phyloP scores from a whole-genome alignment of 208 protist species.

The Wallacemonas sp. region DNA sequence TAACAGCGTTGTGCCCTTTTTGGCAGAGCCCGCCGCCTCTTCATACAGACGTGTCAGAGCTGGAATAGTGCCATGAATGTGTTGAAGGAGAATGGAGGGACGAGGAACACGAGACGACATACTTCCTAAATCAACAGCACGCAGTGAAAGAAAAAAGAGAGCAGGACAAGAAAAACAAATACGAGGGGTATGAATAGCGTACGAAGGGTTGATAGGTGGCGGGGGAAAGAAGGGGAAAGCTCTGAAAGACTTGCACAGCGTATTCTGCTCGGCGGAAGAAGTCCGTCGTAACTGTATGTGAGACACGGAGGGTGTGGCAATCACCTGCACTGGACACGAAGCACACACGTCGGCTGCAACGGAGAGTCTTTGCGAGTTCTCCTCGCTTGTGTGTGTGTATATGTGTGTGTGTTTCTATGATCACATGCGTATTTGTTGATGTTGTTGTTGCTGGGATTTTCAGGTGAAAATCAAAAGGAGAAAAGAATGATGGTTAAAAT shows the following conservation, averaged over 20 bases:
- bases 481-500: no score
- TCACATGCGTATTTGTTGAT: background rate
- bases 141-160: background rate
- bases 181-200: no score
- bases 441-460: background rate
- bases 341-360: no score
- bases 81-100: constrained; percentile 55
- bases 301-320: no score
- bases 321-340: no score
- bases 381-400: background rate
- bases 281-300: no score
- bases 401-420: background rate
- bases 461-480: background rate
- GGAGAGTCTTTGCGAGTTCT: no score
- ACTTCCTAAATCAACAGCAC: background rate
- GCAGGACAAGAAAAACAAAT: no score
- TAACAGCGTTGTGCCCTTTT: background rate
- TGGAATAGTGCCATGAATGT: constrained; percentile 61
- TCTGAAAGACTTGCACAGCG: no score
- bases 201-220: no score
- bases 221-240: no score
- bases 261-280: no score
- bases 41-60: constrained; percentile 48
- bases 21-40: background rate
- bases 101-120: background rate